Conservation (phyloP, 1,139 yeast genomes). For the Schizosaccharomyces versatilis region DNA sequence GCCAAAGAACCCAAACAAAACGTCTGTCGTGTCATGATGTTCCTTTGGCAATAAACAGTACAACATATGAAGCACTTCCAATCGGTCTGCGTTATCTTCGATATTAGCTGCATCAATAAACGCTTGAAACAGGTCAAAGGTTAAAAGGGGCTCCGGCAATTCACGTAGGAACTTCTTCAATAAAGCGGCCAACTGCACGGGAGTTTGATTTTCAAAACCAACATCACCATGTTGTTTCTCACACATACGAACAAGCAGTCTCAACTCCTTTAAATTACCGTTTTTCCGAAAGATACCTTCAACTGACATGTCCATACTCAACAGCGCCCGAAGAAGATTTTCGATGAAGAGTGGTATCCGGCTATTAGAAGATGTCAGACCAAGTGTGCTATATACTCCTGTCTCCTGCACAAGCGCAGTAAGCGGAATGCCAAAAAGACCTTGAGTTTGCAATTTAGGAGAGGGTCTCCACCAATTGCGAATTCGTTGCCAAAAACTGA, state of each 20-base stretch:
- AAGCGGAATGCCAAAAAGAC: no score
- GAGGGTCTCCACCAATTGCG: no score
- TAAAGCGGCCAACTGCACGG: conserved; percentile 82
- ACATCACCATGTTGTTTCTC: conserved; percentile 64
- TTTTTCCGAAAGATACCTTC: conserved; percentile 92
- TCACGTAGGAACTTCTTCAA: conserved; percentile 81
- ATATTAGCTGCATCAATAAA: conserved; percentile 59
- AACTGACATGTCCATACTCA: conserved; percentile 67
- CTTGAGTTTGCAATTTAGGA: no score
- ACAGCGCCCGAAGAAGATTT: conserved; percentile 60
- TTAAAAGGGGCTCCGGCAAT: conserved; percentile 72
- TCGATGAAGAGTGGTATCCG: conserved; percentile 72
- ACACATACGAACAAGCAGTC: conserved; percentile 51
- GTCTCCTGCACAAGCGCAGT: no score
- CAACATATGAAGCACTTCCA: conserved; percentile 41
- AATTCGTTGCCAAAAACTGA: no score
- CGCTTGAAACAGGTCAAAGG: conserved; percentile 49
- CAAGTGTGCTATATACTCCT: neutral
- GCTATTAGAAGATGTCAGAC: neutral
- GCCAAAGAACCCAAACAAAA: conserved; percentile 58
- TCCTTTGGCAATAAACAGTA: conserved; percentile 64
- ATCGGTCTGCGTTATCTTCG: conserved; percentile 28
- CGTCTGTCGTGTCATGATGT: conserved; percentile 73
- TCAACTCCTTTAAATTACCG: conserved; percentile 71
- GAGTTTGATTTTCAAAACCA: conserved; percentile 52